These are phyloP conservation scores for Boletellus ananiceps DNA, from an alignment of 768 basidiomycete genomes.

Conservation along the genomic window DNA sequence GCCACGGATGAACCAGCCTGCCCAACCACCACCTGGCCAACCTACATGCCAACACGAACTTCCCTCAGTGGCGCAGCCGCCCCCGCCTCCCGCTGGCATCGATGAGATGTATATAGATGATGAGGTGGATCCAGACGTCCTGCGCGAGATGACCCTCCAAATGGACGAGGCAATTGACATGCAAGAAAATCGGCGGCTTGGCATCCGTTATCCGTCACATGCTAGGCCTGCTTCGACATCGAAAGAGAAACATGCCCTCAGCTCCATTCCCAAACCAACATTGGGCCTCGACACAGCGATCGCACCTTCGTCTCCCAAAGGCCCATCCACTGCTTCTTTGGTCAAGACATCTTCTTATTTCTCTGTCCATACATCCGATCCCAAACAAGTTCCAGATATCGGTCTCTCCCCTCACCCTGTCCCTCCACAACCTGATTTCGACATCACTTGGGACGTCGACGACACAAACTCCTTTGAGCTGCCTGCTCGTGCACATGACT, in stretches of 20 bases:
- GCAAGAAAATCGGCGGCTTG: not conserved
- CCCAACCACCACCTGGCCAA: slow-evolving; percentile 17
- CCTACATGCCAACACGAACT: slow-evolving; percentile 12
- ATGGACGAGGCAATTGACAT: slow-evolving; percentile 13
- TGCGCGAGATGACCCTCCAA: slow-evolving; percentile 20
- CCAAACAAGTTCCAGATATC: slow-evolving; percentile 22
- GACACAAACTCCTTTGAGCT: slow-evolving; percentile 23
- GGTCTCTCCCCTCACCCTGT: slow-evolving; percentile 28
- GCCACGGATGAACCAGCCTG: slow-evolving; percentile 6
- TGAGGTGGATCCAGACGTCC: slow-evolving; percentile 28
- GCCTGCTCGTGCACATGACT: slow-evolving; percentile 2
- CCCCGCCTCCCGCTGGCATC: slow-evolving; percentile 8
- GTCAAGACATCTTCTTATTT: slow-evolving; percentile 21
- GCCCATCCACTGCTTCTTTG: slow-evolving; percentile 3
- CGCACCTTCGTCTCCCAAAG: slow-evolving; percentile 10
- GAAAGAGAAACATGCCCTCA: not conserved
- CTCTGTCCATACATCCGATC: slow-evolving; percentile 1
- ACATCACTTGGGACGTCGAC: slow-evolving; percentile 29
- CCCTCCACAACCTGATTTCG: slow-evolving; percentile 17
- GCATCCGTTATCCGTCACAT: not conserved
- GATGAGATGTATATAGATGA: slow-evolving; percentile 26
- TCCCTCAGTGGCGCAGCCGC: slow-evolving; percentile 6
- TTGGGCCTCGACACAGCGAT: not conserved
- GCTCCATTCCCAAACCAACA: not conserved
- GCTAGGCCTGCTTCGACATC: slow-evolving; percentile 1